Percentiles rank a stretch among this genome's conserved stretches.
These are phyloP conservation scores for Aspergillus jensenii DNA, from an alignment of 2,329 filamentous ascomycete genomes.

Conservation along the genomic window DNA sequence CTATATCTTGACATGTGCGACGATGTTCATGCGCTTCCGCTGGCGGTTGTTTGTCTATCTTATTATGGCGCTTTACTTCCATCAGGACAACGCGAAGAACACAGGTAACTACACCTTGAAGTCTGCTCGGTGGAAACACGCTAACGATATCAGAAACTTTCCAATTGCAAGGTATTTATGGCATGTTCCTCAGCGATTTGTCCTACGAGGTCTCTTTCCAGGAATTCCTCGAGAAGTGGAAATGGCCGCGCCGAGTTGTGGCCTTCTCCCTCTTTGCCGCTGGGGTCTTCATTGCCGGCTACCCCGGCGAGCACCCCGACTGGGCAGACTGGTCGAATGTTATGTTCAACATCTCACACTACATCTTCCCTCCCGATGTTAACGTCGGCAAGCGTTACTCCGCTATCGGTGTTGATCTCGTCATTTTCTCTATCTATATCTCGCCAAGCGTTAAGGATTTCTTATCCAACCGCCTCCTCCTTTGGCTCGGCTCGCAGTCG, in stretches of 20 bases:
- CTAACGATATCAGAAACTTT: constrained; percentile 48
- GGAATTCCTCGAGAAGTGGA: constrained; percentile 45
- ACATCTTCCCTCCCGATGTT: constrained; percentile 48
- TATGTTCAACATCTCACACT: constrained; percentile 42
- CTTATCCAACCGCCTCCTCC: constrained; percentile 51
- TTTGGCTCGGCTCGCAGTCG: constrained; percentile 56
- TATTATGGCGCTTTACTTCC: constrained; percentile 51
- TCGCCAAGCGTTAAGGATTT: constrained; percentile 50
- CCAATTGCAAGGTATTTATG: constrained; percentile 53
- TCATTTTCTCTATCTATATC: constrained; percentile 53
- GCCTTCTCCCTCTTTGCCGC: constrained; percentile 40
- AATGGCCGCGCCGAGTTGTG: constrained; percentile 39
- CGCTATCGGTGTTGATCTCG: constrained; percentile 50
- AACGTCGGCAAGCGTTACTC: constrained; percentile 49
- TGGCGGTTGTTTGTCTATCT: constrained; percentile 49
- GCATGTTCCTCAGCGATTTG: constrained; percentile 53
- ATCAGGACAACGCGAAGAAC: constrained; percentile 46
- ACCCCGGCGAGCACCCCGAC: constrained; percentile 52
- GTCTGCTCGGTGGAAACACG: not conserved
- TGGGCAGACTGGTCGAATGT: constrained; percentile 51
- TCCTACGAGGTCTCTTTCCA: constrained; percentile 49
- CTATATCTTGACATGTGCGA: constrained; percentile 49
- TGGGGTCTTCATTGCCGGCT: constrained; percentile 51
- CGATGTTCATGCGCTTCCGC: constrained; percentile 46
- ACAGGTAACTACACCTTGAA: constrained; percentile 40